Percentiles rank a stretch among this genome's conserved stretches.
Evolutionary conservation across 1,284 basidiomycete species (phyloP).

Genomic region (Tranzscheliella williamsii): DNA sequence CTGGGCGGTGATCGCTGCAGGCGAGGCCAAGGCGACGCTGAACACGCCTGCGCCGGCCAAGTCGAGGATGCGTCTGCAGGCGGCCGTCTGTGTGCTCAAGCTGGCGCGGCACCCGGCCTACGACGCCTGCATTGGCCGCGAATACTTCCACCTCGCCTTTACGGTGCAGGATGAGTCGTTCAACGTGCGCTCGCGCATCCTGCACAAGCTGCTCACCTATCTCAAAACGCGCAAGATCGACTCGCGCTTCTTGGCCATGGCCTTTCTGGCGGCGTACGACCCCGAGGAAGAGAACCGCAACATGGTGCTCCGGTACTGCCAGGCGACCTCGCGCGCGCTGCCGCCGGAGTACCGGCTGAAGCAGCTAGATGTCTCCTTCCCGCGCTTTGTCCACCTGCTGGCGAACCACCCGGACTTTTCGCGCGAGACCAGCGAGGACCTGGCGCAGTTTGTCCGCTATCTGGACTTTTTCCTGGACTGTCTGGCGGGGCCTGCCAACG

Average conservation of each 20-base stretch:
- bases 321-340: slow-evolving; percentile 2
- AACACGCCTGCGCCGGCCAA: slow-evolving; percentile 41
- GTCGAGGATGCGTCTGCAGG: slow-evolving; percentile 72
- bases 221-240: slow-evolving; percentile 70
- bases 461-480: slow-evolving; percentile 84
- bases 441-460: slow-evolving; percentile 65
- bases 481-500: slow-evolving; percentile 75
- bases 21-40: slow-evolving; percentile 37
- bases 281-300: slow-evolving; percentile 69
- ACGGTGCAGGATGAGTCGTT: slow-evolving; percentile 84
- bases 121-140: slow-evolving; percentile 67
- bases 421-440: slow-evolving; percentile 75
- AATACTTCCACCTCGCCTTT: slow-evolving; percentile 74
- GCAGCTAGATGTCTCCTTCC: slow-evolving; percentile 75
- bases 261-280: slow-evolving; percentile 87
- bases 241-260: slow-evolving; percentile 76
- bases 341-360: slow-evolving; percentile 26
- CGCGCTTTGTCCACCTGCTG: slow-evolving; percentile 81
- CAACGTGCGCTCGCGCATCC: slow-evolving; percentile 77
- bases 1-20: slow-evolving; percentile 33
- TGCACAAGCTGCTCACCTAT: slow-evolving; percentile 74
- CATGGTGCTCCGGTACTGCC: slow-evolving; percentile 40
- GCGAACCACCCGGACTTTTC: slow-evolving; percentile 92
- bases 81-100: slow-evolving; percentile 79
- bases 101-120: slow-evolving; percentile 72